phyloP scores from a whole-genome alignment of 352 stramenopile species.

The Phytophthora sp. region DNA sequence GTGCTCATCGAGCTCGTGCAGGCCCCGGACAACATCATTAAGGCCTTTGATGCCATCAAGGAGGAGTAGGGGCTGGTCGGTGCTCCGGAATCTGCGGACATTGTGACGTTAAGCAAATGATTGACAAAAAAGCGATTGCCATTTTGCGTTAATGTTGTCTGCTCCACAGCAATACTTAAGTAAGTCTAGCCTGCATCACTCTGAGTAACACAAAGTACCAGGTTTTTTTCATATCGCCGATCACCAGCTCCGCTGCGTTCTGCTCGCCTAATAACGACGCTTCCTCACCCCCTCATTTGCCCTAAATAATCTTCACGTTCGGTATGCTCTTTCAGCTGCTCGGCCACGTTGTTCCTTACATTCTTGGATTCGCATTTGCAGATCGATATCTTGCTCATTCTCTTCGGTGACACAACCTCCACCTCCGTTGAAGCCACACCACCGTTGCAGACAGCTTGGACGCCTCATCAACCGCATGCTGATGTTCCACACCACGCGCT shows the following conservation, averaged over 20 bases:
- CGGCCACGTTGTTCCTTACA: conserved; percentile 43
- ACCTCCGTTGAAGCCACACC: conserved; percentile 23
- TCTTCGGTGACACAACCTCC: conserved; percentile 44
- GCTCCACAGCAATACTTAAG: no score
- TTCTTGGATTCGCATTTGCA: conserved; percentile 34
- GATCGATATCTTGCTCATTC: conserved; percentile 59
- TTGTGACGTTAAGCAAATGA: not conserved
- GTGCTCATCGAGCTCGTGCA: conserved; percentile 98
- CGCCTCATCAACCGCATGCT: conserved; percentile 65
- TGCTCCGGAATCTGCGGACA: not conserved
- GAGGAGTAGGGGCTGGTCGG: conserved; percentile 13
- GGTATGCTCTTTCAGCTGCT: no score
- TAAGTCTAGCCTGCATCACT: no score
- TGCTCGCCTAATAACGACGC: no score
- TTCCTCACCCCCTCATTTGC: no score
- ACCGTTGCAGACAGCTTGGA: conserved; percentile 48
- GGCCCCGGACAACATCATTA: conserved; percentile 92
- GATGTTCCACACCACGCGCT: conserved; percentile 86
- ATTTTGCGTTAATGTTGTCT: no score
- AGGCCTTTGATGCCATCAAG: conserved; percentile 71
- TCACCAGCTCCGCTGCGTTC: conserved; percentile 11
- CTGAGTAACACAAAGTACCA: no score
- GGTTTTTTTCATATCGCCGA: conserved; percentile 23
- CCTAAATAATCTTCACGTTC: no score
- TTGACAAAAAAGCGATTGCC: no score